Evolutionary conservation across 208 protist species (phyloP).

Genomic region (Leishmania major): DNA sequence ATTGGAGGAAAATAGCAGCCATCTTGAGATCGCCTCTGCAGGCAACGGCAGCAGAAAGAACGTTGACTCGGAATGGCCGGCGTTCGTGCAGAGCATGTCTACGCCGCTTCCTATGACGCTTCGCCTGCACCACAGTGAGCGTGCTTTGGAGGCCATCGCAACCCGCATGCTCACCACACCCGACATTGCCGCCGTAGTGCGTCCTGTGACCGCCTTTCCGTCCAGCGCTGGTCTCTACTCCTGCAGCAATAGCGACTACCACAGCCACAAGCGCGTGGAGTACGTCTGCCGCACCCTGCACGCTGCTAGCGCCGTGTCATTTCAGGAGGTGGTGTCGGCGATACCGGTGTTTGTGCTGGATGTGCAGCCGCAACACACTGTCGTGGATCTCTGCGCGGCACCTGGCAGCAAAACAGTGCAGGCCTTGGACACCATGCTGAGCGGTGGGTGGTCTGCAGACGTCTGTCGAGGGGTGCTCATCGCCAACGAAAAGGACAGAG

Average conservation of each 20-base stretch:
- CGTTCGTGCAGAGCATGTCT: constrained; percentile 54
- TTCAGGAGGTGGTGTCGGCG: constrained; percentile 90
- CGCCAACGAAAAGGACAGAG: constrained; percentile 90
- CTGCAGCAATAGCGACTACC: constrained; percentile 82
- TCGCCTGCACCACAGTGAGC: constrained; percentile 81
- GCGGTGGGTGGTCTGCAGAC: constrained; percentile 39
- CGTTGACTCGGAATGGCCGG: constrained; percentile 57
- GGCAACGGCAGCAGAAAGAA: neutral
- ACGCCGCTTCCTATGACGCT: constrained; percentile 89
- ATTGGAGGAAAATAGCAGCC: neutral
- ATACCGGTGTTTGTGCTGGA: constrained; percentile 81
- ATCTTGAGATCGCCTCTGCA: neutral
- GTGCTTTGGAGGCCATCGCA: constrained; percentile 38
- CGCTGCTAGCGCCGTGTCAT: constrained; percentile 81
- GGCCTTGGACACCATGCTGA: constrained; percentile 81
- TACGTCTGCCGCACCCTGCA: constrained; percentile 87
- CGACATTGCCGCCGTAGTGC: constrained; percentile 38
- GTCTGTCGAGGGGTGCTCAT: constrained; percentile 72
- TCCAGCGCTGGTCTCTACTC: constrained; percentile 48
- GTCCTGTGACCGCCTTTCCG: constrained; percentile 42
- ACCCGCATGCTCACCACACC: constrained; percentile 37
- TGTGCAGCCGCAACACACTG: constrained; percentile 73
- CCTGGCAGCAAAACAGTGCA: constrained; percentile 94
- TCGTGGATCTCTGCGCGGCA: constrained; percentile 92
- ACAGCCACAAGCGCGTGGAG: constrained; percentile 60